Conservation (phyloP, 805 yeast species). For the Candida khao-thaluensis region DNA sequence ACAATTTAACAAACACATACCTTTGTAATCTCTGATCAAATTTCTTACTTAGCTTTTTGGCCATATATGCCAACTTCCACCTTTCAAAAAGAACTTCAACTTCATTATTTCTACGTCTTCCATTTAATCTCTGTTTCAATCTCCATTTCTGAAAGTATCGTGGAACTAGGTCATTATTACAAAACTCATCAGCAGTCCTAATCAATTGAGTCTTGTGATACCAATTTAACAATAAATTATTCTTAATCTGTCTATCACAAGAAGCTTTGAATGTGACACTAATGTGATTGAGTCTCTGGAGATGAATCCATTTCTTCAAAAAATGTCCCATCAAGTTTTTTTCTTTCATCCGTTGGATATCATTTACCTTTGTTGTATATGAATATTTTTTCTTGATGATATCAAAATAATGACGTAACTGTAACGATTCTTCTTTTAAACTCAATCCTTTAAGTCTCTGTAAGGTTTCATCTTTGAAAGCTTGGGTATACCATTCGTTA, state of each 20-base stretch:
- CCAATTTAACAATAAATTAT: conserved; percentile 18
- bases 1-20: not conserved
- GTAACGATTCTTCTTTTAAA: conserved; percentile 18
- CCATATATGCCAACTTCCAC: conserved; percentile 7
- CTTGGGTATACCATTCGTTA: conserved; percentile 4
- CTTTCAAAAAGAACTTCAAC: conserved; percentile 6
- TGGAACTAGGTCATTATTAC: conserved; percentile 8
- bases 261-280: conserved; percentile 10
- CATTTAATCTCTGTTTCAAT: not conserved
- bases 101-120: not conserved
- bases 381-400: conserved; percentile 2
- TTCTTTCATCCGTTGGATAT: not conserved
- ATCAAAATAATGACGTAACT: conserved; percentile 15
- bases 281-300: conserved; percentile 1
- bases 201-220: conserved; percentile 6
- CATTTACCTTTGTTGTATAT: not conserved
- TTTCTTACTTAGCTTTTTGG: not conserved
- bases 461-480: not conserved
- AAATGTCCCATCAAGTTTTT: not conserved
- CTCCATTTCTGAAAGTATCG: conserved; percentile 17
- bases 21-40: not conserved
- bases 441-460: conserved; percentile 7
- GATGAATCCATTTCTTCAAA: conserved; percentile 13
- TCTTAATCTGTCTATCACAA: conserved; percentile 8
- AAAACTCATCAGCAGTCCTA: conserved; percentile 14